Evolutionary conservation across 805 yeast genomes (phyloP), one percentile per base, ranked within the genome.

Genomic region (Wilhelminamyces savonicus): DNA sequence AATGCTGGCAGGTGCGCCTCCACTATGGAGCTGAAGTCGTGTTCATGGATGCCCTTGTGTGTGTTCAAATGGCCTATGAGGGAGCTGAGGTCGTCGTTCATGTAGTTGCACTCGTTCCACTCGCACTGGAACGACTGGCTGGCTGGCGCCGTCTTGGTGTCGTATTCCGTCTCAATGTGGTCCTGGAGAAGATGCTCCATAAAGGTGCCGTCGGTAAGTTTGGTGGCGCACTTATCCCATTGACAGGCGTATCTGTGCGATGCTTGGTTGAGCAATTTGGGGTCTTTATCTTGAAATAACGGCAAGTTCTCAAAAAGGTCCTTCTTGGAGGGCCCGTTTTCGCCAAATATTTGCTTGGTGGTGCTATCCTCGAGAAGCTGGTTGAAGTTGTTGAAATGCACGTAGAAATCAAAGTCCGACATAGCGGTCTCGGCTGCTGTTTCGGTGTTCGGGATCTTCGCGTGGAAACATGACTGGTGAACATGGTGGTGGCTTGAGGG

Each of bases 101-200:
- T 59, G 47, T 67, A 83, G 24, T 69, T 58, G 65, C 96, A 87
- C 31, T 76, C 68, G 32, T 63, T 56, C 95, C 95, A 86, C 46
- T 78, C 85, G 59, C 96, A 87, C 28, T 67, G 60, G 29, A 54
- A 62, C n/a, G n/a, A n/a, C n/a, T n/a, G n/a, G n/a, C n/a, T n/a
- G n/a, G n/a, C n/a, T 8, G 35, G 21, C 10, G 35, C 36, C 8
- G 27, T 26, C 16, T 32, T 27, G 11, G 44, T 38, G 19, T 24
- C 45, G 46, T 74, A 78, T 23, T 64, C 71, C 28, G 65, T 66
- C 22, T 66, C 56, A 14, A 79, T 43, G 48, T 81, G 87, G 24
- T 63, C 59, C 34, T 72, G 74, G 13, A 56, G 36, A 4, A 64
- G 39, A 32, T 64, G 70, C 22, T 50, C 38, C 28, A 59, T 36